A percentile compares a stretch with the other conserved stretches of the same genome.
These are phyloP conservation scores for Pestalotiopsis fici DNA, from an alignment of 2,329 filamentous ascomycete species.

Conservation along the genomic window DNA sequence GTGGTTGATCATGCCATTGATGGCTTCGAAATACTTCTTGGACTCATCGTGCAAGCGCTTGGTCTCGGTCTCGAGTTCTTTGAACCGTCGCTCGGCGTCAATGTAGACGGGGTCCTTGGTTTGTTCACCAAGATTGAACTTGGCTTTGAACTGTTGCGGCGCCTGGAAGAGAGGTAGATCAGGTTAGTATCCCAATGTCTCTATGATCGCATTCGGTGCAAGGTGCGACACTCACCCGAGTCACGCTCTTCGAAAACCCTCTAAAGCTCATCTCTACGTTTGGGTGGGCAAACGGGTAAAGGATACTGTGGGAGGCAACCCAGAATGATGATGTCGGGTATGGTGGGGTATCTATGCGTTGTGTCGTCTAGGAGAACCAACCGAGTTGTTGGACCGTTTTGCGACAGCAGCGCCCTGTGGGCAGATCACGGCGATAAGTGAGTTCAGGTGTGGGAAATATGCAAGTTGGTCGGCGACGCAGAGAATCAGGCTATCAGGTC, in stretches of 20 bases:
- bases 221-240: slow-evolving; percentile 62
- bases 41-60: slow-evolving; percentile 95
- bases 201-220: background rate
- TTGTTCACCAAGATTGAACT: slow-evolving; percentile 93
- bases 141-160: slow-evolving; percentile 87
- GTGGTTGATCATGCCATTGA: slow-evolving; percentile 96
- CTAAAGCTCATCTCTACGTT: slow-evolving; percentile 82
- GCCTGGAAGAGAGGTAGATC: slow-evolving; percentile 49
- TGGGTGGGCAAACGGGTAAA: background rate
- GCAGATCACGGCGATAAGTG: background rate
- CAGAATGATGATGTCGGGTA: background rate
- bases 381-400: background rate
- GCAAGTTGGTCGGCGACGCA: background rate
- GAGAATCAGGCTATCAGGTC: background rate
- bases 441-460: background rate
- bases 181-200: background rate
- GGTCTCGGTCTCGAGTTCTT: slow-evolving; percentile 92
- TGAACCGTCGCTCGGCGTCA: slow-evolving; percentile 90
- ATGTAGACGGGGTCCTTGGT: slow-evolving; percentile 94
- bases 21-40: slow-evolving; percentile 95
- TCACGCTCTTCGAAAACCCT: slow-evolving; percentile 88
- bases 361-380: background rate
- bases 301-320: background rate
- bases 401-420: background rate
- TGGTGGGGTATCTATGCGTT: slow-evolving; percentile 3